Conservation (phyloP, 495 filamentous ascomycete genomes). For the Articulospora tetracladia region DNA sequence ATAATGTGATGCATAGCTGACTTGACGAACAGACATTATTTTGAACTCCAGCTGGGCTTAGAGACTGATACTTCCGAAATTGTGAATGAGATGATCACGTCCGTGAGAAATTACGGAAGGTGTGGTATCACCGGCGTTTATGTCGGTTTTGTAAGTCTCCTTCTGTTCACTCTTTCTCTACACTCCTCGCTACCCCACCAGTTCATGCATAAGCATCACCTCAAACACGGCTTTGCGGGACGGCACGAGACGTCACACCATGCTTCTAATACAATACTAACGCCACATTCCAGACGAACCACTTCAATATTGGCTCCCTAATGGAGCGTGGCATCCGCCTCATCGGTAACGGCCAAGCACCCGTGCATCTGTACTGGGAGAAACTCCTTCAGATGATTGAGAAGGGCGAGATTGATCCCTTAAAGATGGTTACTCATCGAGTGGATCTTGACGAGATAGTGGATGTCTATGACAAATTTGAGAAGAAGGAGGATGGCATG, state of each 20-base stretch:
- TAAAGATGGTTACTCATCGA: conserved; percentile 77
- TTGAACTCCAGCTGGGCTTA: conserved; percentile 66
- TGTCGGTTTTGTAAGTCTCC: conserved; percentile 66
- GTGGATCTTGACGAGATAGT: conserved; percentile 72
- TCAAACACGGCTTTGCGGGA: no score
- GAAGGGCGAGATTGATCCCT: conserved; percentile 66
- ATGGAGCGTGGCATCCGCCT: conserved; percentile 86
- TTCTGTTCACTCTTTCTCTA: background rate
- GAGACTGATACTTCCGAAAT: conserved; percentile 89
- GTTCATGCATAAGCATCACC: no score
- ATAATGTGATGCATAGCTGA: no score
- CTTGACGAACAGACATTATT: conserved; percentile 46
- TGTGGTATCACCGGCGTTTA: conserved; percentile 80
- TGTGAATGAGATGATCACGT: conserved; percentile 81
- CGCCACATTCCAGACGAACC: conserved; percentile 17
- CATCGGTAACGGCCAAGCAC: conserved; percentile 77
- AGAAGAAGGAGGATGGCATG: conserved; percentile 63
- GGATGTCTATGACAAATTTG: conserved; percentile 66
- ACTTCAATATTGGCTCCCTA: conserved; percentile 54
- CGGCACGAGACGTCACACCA: background rate
- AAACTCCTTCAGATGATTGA: conserved; percentile 67
- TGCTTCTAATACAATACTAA: background rate
- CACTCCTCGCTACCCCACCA: background rate
- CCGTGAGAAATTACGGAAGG: conserved; percentile 70
- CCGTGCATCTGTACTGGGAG: conserved; percentile 39